A percentile compares a stretch with the other conserved stretches of the same genome.
phyloP scores from a whole-genome alignment of 1,284 basidiomycete species.

The Boletellus dicymbophilus region DNA sequence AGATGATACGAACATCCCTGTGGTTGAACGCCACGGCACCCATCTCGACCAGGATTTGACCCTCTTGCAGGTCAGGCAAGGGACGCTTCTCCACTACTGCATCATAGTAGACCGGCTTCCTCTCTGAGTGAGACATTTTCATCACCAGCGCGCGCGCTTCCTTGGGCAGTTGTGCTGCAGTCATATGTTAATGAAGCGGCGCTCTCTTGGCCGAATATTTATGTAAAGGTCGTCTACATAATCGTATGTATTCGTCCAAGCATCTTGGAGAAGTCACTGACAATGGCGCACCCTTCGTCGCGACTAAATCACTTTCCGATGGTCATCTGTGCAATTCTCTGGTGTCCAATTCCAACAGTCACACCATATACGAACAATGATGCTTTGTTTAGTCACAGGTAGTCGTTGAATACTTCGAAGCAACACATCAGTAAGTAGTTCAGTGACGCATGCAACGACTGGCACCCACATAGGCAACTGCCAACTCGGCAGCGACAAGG shows the following conservation, averaged over 20 bases:
- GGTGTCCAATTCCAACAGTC: slow-evolving; percentile 69
- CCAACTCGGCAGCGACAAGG: slow-evolving; percentile 75
- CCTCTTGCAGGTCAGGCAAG: slow-evolving; percentile 49
- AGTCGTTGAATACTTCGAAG: slow-evolving; percentile 62
- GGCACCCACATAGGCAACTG: slow-evolving; percentile 71
- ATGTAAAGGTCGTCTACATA: too few relatives aligned
- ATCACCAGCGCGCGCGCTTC: slow-evolving; percentile 44
- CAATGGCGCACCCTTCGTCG: too few relatives aligned
- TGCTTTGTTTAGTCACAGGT: slow-evolving; percentile 68
- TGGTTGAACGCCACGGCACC: slow-evolving; percentile 78
- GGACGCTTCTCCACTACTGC: slow-evolving; percentile 49
- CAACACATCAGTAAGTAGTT: slow-evolving; percentile 13
- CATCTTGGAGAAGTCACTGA: too few relatives aligned
- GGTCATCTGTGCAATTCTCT: slow-evolving; percentile 27
- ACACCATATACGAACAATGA: slow-evolving; percentile 70
- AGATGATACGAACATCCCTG: slow-evolving; percentile 59
- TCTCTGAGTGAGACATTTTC: slow-evolving; percentile 34
- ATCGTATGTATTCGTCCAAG: background rate
- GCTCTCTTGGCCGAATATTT: too few relatives aligned
- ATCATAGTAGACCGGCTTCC: slow-evolving; percentile 49
- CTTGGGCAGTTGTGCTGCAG: slow-evolving; percentile 25
- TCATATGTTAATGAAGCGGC: too few relatives aligned
- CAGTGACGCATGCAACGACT: slow-evolving; percentile 35
- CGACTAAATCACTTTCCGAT: too few relatives aligned
- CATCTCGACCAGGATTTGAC: slow-evolving; percentile 67